Conservation (phyloP, 768 basidiomycete genomes). For the Exsudoporus frostii region DNA sequence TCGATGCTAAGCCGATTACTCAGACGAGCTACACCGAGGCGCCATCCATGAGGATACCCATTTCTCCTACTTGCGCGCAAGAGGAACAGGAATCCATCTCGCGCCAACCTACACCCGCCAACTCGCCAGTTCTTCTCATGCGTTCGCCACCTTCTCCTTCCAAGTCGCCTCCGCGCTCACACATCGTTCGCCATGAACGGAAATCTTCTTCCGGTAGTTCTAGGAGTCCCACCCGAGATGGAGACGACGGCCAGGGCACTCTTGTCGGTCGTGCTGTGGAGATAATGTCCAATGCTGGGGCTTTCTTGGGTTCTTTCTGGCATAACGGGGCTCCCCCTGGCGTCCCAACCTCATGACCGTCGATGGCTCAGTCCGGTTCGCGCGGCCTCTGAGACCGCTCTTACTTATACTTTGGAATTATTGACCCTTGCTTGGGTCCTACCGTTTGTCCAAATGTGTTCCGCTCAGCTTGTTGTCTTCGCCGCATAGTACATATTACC, state of each 20-base stretch:
- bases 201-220: constrained; percentile 18
- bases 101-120: constrained; percentile 57
- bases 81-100: constrained; percentile 38
- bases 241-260: constrained; percentile 35
- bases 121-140: constrained; percentile 48
- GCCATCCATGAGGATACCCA: constrained; percentile 21
- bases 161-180: not conserved
- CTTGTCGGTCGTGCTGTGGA: constrained; percentile 67
- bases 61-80: constrained; percentile 17
- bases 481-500: constrained; percentile 25
- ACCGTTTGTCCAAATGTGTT: not conserved
- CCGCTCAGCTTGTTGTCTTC: not conserved
- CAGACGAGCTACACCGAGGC: constrained; percentile 24
- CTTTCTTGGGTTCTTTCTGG: constrained; percentile 68
- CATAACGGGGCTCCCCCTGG: constrained; percentile 24
- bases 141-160: constrained; percentile 22
- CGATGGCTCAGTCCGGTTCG: not conserved
- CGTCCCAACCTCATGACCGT: constrained; percentile 20
- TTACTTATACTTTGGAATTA: constrained; percentile 35
- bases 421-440: constrained; percentile 22
- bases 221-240: constrained; percentile 25
- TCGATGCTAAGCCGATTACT: constrained; percentile 28
- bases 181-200: constrained; percentile 12
- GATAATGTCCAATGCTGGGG: constrained; percentile 77
- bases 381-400: too few relatives aligned